A percentile compares a stretch with the other conserved stretches of the same genome.
phyloP scores from a whole-genome alignment of 345 rosid genomes.

The Eucalyptus sp. region DNA sequence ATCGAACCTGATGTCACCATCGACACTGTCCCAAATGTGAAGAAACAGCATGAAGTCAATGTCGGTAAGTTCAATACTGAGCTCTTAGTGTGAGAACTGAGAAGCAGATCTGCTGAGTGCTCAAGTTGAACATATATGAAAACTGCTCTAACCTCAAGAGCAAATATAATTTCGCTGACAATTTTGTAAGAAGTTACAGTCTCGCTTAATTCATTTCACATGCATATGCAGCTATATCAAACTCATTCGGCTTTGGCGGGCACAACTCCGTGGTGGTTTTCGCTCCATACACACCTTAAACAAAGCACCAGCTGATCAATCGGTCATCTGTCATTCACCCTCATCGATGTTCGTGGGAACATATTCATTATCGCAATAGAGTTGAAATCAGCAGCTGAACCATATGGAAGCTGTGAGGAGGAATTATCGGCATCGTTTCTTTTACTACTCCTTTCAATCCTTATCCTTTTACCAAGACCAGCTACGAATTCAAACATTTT shows the following conservation, averaged over 20 bases:
- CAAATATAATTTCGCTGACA: background rate
- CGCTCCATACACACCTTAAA: background rate
- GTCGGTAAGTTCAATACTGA: conserved; percentile 18
- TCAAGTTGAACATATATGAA: background rate
- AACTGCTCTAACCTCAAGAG: background rate
- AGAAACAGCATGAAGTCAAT: conserved; percentile 40
- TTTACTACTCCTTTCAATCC: background rate
- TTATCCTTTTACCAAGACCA: background rate
- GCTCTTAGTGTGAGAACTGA: background rate
- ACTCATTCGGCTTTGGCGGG: background rate
- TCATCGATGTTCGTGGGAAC: background rate
- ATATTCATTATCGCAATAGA: background rate
- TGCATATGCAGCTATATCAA: background rate
- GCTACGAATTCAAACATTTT: background rate
- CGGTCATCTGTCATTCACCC: background rate
- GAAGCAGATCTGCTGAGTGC: background rate
- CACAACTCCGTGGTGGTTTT: background rate
- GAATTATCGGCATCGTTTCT: background rate
- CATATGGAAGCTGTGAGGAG: background rate
- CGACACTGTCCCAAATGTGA: conserved; percentile 54
- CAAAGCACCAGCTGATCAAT: background rate
- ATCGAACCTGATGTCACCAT: conserved; percentile 40
- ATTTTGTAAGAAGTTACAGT: background rate
- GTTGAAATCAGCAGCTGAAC: background rate
- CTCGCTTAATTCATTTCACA: background rate